A percentile compares a stretch with the other conserved stretches of the same genome.
Evolutionary conservation across 2,329 filamentous ascomycete genomes (phyloP).

Genomic region (Scedosporium minutisporum): DNA sequence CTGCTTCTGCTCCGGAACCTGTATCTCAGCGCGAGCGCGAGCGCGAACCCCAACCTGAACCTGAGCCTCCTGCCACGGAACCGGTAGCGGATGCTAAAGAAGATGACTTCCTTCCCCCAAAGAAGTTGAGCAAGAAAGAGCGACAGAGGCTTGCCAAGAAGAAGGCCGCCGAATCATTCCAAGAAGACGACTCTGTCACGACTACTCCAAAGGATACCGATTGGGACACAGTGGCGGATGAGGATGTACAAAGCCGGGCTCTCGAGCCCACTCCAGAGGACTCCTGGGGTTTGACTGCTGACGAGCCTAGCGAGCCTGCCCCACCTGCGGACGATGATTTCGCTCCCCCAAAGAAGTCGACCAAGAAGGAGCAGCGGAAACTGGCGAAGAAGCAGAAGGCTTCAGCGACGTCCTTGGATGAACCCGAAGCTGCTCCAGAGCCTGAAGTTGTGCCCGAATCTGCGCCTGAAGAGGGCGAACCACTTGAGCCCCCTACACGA

Average conservation of each 20-base stretch:
- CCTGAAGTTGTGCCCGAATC: not conserved
- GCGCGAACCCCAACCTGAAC: not conserved
- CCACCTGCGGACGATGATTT: not conserved
- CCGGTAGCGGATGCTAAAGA: slow-evolving; percentile 4
- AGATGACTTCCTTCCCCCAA: slow-evolving; percentile 21
- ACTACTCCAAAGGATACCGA: not conserved
- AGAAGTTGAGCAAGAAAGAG: slow-evolving; percentile 20
- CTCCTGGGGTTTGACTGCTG: not conserved
- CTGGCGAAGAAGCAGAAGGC: slow-evolving; percentile 7
- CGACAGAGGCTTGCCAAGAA: not conserved
- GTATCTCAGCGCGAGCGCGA: not conserved
- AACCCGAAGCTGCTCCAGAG: not conserved
- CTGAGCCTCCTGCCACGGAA: not conserved
- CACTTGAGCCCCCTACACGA: not conserved
- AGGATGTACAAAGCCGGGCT: not conserved
- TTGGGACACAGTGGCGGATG: not conserved
- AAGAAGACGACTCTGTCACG: not conserved
- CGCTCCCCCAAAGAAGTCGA: not conserved
- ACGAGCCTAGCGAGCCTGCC: not conserved
- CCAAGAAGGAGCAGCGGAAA: slow-evolving; percentile 7
- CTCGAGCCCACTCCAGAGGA: not conserved
- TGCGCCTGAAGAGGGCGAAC: not conserved
- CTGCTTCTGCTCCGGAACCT: not conserved
- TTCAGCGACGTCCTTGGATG: not conserved
- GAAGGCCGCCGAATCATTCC: not conserved